phyloP scores from a whole-genome alignment of 331 rosid genomes.

The Phaseolus coccineus region DNA sequence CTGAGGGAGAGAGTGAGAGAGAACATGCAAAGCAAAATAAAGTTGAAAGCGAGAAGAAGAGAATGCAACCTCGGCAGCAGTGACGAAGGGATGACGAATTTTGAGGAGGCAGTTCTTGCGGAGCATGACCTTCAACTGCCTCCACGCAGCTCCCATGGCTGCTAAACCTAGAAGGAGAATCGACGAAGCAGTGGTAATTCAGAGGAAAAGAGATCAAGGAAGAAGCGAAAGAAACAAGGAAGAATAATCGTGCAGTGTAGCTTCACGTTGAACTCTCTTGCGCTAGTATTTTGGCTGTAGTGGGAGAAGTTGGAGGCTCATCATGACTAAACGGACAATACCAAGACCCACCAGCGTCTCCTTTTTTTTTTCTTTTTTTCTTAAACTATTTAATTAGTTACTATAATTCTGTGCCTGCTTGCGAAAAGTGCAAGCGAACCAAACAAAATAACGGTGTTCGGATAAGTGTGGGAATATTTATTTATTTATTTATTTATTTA shows the following conservation, averaged over 20 bases:
- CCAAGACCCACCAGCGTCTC: background rate
- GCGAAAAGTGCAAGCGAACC: background rate
- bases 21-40: background rate
- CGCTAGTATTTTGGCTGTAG: background rate
- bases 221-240: background rate
- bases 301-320: background rate
- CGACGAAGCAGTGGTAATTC: background rate
- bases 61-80: conserved; percentile 74
- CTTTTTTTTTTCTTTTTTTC: background rate
- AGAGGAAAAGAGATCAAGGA: background rate
- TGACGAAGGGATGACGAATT: conserved; percentile 85
- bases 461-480: background rate
- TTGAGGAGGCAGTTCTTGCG: conserved; percentile 97
- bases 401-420: background rate
- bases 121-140: conserved; percentile 93
- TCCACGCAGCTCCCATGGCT: conserved; percentile 72
- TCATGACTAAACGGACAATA: background rate
- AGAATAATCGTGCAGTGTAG: conserved; percentile 26
- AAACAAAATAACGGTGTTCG: background rate
- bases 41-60: background rate
- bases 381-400: background rate
- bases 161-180: conserved; percentile 43
- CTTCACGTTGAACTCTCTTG: background rate
- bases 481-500: background rate
- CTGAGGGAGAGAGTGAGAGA: background rate